These are phyloP conservation scores for Mortierella sp. DNA, from an alignment of 371 early-diverging fungal genomes.

Conservation along the genomic window DNA sequence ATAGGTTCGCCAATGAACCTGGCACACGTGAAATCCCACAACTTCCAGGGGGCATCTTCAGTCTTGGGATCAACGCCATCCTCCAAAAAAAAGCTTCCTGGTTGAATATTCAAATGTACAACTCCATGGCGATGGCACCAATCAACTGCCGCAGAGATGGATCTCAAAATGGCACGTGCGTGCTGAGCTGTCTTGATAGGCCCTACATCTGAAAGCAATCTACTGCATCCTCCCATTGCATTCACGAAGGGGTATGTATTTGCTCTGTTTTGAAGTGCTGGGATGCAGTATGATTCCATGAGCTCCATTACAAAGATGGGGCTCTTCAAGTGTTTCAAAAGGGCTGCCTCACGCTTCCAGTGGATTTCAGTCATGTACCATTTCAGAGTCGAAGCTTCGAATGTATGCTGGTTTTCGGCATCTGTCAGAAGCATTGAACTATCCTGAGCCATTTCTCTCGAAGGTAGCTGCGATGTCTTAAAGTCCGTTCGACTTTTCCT, in stretches of 20 bases:
- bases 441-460: slow-evolving; percentile 22
- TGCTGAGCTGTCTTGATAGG: slow-evolving; percentile 43
- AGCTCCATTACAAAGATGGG: slow-evolving; percentile 57
- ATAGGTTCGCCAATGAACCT: slow-evolving; percentile 54
- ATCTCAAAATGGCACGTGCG: slow-evolving; percentile 39
- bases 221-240: slow-evolving; percentile 46
- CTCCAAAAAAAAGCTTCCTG: slow-evolving; percentile 53
- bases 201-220: slow-evolving; percentile 38
- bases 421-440: slow-evolving; percentile 56
- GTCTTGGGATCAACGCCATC: slow-evolving; percentile 45
- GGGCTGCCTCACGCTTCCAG: slow-evolving; percentile 55
- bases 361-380: slow-evolving; percentile 57
- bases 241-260: slow-evolving; percentile 50
- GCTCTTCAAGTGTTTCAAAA: slow-evolving; percentile 53
- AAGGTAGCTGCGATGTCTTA: background rate
- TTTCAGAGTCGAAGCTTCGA: slow-evolving; percentile 40
- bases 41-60: slow-evolving; percentile 54
- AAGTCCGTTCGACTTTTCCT: slow-evolving; percentile 30
- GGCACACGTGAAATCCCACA: slow-evolving; percentile 57
- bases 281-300: slow-evolving; percentile 49
- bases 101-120: slow-evolving; percentile 54
- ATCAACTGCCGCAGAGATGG: slow-evolving; percentile 48
- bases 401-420: slow-evolving; percentile 54
- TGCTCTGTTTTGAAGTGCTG: slow-evolving; percentile 45
- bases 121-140: slow-evolving; percentile 56